Conservation (phyloP, 2,329 filamentous ascomycete species). For the Pseudopyrenochaeta lycopersici region DNA sequence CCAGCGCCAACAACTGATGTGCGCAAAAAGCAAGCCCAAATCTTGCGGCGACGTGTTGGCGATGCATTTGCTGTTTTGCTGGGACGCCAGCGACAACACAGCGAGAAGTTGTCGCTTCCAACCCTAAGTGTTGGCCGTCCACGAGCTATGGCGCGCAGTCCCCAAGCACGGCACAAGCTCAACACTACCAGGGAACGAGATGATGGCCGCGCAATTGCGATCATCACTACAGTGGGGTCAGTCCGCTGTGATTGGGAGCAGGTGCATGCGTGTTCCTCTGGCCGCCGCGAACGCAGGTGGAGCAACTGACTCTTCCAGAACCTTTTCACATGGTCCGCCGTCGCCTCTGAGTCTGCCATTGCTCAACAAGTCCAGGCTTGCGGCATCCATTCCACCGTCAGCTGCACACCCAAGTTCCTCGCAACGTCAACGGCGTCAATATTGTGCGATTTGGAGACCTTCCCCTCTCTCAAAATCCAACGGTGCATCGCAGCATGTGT, state of each 20-base stretch:
- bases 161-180: conserved; percentile 3
- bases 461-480: neutral
- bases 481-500: neutral
- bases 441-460: neutral
- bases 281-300: conserved; percentile 32
- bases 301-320: conserved; percentile 34
- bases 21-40: conserved; percentile 9
- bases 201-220: conserved; percentile 41
- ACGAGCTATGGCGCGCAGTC: neutral
- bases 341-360: conserved; percentile 22
- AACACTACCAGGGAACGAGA: conserved; percentile 8
- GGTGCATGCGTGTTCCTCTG: conserved; percentile 27
- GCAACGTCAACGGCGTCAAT: neutral
- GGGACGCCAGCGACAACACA: conserved; percentile 17
- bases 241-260: conserved; percentile 21
- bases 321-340: conserved; percentile 24
- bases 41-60: conserved; percentile 21
- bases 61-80: conserved; percentile 23
- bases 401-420: conserved; percentile 4
- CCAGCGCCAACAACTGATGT: conserved; percentile 2
- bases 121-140: neutral
- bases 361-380: conserved; percentile 22
- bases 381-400: conserved; percentile 8
- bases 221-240: conserved; percentile 31
- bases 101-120: conserved; percentile 15